Evolutionary conservation across 306 rosid genomes (phyloP).

Genomic region (Clitoria ternatea): DNA sequence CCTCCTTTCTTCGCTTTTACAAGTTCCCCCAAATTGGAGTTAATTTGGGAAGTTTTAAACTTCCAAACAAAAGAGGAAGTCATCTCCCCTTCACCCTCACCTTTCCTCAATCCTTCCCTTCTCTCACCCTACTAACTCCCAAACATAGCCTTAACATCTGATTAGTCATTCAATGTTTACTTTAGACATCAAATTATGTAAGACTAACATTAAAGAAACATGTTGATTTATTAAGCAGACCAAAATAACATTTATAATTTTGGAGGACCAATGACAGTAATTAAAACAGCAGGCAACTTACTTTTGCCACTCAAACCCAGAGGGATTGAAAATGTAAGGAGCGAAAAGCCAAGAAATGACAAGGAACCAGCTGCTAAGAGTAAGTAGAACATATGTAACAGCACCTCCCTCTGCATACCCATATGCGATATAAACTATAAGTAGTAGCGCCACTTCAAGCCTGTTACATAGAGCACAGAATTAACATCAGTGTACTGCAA

Average conservation of each 20-base stretch:
- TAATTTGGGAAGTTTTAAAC: too few species aligned
- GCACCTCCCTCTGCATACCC: constrained; percentile 82
- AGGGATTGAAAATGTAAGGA: constrained; percentile 95
- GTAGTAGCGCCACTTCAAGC: constrained; percentile 88
- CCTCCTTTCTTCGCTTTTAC: too few species aligned
- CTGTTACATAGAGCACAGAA: constrained; percentile 44
- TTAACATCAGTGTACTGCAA: constrained; percentile 2
- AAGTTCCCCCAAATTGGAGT: too few species aligned
- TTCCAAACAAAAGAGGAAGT: too few species aligned
- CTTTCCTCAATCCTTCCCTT: too few species aligned
- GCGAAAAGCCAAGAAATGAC: constrained; percentile 99
- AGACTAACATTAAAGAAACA: neutral
- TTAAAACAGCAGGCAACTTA: constrained; percentile 38
- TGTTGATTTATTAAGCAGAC: neutral
- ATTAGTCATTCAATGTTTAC: neutral
- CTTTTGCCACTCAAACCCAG: constrained; percentile 99
- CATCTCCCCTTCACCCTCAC: too few species aligned
- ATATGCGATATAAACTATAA: constrained; percentile 76
- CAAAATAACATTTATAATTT: neutral
- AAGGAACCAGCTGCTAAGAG: constrained; percentile 98
- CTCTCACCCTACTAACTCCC: too few species aligned
- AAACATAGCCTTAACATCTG: neutral
- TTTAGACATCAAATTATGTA: neutral
- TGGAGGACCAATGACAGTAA: neutral
- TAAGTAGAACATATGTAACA: constrained; percentile 68